These are phyloP conservation scores for Pelargonium nanum DNA, from an alignment of 345 rosid species.

Conservation along the genomic window DNA sequence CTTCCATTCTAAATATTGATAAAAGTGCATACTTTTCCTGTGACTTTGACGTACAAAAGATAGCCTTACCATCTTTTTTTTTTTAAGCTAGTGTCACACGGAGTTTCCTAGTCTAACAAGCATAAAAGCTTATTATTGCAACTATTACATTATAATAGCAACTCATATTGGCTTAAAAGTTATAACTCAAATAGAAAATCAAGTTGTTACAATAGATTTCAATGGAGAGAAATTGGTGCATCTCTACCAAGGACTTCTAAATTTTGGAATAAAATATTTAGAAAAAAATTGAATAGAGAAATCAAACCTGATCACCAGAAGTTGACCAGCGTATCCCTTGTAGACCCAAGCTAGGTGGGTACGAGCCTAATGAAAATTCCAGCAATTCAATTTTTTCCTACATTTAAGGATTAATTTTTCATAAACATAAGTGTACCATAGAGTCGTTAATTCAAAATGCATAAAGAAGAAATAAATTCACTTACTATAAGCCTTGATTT, in stretches of 20 bases:
- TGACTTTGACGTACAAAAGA: too few relatives aligned
- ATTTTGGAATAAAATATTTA: too few relatives aligned
- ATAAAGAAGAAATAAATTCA: constrained; percentile 3
- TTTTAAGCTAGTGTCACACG: too few relatives aligned
- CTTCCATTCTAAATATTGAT: too few relatives aligned
- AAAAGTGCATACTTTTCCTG: too few relatives aligned
- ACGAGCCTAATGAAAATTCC: constrained; percentile 80
- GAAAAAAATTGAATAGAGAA: constrained; percentile 15
- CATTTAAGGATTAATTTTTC: constrained; percentile 8
- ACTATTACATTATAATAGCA: too few relatives aligned
- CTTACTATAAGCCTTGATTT: constrained; percentile 77
- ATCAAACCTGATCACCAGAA: constrained; percentile 71
- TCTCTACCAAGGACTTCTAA: background rate
- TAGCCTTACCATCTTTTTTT: too few relatives aligned
- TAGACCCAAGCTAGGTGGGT: constrained; percentile 71
- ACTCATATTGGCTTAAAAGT: too few relatives aligned
- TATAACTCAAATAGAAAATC: too few relatives aligned
- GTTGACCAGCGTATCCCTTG: constrained; percentile 76
- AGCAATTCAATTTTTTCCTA: constrained; percentile 72
- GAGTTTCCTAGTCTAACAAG: too few relatives aligned
- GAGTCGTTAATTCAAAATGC: background rate
- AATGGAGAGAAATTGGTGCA: background rate
- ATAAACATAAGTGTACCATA: constrained; percentile 9
- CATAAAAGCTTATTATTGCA: too few relatives aligned
- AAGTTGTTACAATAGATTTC: too few relatives aligned